phyloP scores from a whole-genome alignment of 768 basidiomycete species.

The Serpula lacrymans region DNA sequence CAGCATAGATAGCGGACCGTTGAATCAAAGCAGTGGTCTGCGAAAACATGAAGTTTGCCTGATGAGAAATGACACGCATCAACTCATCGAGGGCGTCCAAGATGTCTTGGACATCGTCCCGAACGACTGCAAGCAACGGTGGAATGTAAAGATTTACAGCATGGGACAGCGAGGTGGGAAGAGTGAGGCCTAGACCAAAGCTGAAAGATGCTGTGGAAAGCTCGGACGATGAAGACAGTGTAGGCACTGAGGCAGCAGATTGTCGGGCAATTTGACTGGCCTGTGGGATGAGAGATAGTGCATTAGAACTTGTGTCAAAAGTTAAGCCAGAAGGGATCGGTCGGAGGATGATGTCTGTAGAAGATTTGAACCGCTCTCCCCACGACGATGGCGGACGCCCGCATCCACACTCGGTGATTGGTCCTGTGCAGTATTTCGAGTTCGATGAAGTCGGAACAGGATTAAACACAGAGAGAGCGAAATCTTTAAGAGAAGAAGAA shows the following conservation, averaged over 20 bases:
- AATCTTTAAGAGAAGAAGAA: conserved; percentile 43
- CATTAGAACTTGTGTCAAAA: conserved; percentile 21
- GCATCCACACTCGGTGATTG: conserved; percentile 19
- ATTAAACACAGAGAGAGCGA: conserved; percentile 49
- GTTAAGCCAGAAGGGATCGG: conserved; percentile 25
- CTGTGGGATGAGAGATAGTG: conserved; percentile 25
- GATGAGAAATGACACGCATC: conserved; percentile 45
- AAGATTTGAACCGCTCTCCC: conserved; percentile 24
- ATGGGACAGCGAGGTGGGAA: conserved; percentile 45
- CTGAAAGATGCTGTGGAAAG: conserved; percentile 18
- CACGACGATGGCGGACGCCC: conserved; percentile 15
- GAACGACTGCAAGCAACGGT: conserved; percentile 40
- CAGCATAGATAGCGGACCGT: conserved; percentile 35
- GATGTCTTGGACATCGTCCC: conserved; percentile 54
- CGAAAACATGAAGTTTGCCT: conserved; percentile 27
- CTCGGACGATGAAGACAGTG: conserved; percentile 12
- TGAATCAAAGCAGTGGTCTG: conserved; percentile 40
- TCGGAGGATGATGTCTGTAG: conserved; percentile 36
- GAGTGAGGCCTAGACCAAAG: conserved; percentile 35
- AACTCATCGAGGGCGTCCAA: conserved; percentile 59
- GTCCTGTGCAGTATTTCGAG: conserved; percentile 19
- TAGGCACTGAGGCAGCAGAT: conserved; percentile 7
- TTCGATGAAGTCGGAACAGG: conserved; percentile 45
- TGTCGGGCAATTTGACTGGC: conserved; percentile 7
- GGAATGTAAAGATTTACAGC: conserved; percentile 46